A percentile compares a stretch with the other conserved stretches of the same genome.
phyloP scores from a whole-genome alignment of 2,329 filamentous ascomycete genomes.

The Graphiopsis chlorocephala region DNA sequence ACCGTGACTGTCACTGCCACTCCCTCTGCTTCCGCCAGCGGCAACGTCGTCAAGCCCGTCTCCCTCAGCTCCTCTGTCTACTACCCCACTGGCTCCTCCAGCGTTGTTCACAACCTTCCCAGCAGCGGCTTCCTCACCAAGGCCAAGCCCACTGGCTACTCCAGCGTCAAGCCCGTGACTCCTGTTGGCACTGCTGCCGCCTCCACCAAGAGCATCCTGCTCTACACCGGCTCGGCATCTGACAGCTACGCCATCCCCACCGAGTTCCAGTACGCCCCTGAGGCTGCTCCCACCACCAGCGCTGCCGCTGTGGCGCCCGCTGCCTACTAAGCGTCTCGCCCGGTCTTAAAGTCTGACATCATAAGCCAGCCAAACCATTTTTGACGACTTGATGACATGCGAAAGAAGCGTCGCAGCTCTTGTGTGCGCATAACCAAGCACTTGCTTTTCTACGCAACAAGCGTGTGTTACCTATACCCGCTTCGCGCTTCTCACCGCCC shows the following conservation, averaged over 20 bases:
- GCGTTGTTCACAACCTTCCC: constrained; percentile 16
- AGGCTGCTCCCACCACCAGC: constrained; percentile 2
- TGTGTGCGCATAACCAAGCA: constrained; percentile 15
- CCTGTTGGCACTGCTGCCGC: constrained; percentile 8
- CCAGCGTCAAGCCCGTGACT: constrained; percentile 30
- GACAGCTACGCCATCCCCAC: constrained; percentile 17
- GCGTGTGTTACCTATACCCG: constrained; percentile 6
- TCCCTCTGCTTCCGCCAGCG: constrained; percentile 17
- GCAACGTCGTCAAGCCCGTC: constrained; percentile 22
- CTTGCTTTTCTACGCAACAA: constrained; percentile 12
- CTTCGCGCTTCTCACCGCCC: background rate
- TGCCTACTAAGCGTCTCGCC: background rate
- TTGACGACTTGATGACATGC: constrained; percentile 17
- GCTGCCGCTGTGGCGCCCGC: background rate
- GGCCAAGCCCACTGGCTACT: constrained; percentile 23
- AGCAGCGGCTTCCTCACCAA: constrained; percentile 32
- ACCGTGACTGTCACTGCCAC: constrained; percentile 31
- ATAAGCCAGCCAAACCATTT: constrained; percentile 11
- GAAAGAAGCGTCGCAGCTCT: constrained; percentile 15
- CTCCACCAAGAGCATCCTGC: constrained; percentile 13
- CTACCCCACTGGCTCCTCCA: constrained; percentile 27
- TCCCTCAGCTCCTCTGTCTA: constrained; percentile 25
- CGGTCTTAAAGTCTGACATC: constrained; percentile 11
- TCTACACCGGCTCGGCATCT: constrained; percentile 6
- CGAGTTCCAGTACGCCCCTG: constrained; percentile 6